Percentiles rank a stretch among this genome's conserved stretches.
phyloP scores from a whole-genome alignment of 169 alveolate genomes.

The Plasmodium vivax region DNA sequence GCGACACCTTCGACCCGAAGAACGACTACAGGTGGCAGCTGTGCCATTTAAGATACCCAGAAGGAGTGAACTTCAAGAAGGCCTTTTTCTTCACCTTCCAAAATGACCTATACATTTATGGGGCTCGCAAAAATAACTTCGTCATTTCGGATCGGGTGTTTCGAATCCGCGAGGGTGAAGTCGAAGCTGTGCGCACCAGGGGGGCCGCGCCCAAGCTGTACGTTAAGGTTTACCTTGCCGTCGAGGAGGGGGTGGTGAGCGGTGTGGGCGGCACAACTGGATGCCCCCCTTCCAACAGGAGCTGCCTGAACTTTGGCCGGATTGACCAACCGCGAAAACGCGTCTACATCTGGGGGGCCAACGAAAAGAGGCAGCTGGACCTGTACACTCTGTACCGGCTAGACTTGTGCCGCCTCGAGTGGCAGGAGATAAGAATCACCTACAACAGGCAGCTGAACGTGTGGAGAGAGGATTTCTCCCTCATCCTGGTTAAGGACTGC shows the following conservation, averaged over 20 bases:
- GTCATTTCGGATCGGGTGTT: constrained; percentile 10
- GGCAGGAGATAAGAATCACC: constrained; percentile 38
- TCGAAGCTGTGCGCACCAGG: constrained; percentile 6
- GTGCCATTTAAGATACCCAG: constrained; percentile 14
- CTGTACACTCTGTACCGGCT: constrained; percentile 12
- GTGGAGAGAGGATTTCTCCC: constrained; percentile 40
- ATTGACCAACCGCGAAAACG: not conserved
- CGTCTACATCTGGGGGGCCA: constrained; percentile 32
- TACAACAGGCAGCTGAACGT: constrained; percentile 13
- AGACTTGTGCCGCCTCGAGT: not conserved
- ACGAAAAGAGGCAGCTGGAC: constrained; percentile 16
- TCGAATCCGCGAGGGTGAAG: constrained; percentile 8
- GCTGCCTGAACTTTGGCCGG: not conserved
- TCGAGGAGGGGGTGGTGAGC: not conserved
- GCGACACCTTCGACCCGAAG: not conserved
- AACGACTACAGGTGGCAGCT: constrained; percentile 23
- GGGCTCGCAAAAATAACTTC: constrained; percentile 28
- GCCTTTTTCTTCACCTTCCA: constrained; percentile 40
- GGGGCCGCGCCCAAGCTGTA: constrained; percentile 25
- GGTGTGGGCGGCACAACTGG: no score
- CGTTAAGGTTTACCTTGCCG: constrained; percentile 4
- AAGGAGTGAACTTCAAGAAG: not conserved
- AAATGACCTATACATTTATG: constrained; percentile 34
- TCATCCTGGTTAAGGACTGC: not conserved
- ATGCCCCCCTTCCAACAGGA: not conserved